Evolutionary conservation across 352 stramenopile genomes (phyloP).

Genomic region (Globisporangium spinosum): DNA sequence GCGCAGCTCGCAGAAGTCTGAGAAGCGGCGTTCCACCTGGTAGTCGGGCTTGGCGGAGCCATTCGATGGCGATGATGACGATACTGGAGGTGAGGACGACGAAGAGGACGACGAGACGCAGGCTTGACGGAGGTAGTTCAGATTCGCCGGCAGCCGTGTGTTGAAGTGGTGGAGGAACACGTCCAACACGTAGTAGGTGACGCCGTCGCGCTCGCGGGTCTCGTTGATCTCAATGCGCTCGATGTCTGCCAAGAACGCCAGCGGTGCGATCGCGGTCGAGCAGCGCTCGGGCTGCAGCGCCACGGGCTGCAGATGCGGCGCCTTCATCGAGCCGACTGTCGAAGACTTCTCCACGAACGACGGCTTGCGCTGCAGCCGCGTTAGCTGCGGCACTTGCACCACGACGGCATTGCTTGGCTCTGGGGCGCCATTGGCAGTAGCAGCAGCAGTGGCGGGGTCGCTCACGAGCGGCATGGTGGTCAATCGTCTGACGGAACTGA

Average conservation of each 20-base stretch:
- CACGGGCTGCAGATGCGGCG: constrained; percentile 2
- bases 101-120: neutral
- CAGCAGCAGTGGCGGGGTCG: neutral
- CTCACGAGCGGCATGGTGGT: neutral
- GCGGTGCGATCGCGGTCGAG: neutral
- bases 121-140: constrained; percentile 1
- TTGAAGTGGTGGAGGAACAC: constrained; percentile 13
- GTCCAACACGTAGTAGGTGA: constrained; percentile 17
- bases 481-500: neutral
- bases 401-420: neutral
- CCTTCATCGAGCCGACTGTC: neutral
- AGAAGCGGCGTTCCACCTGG: constrained; percentile 9
- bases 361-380: constrained; percentile 9
- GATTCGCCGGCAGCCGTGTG: constrained; percentile 1
- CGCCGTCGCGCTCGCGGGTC: constrained; percentile 8
- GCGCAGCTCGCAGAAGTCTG: constrained; percentile 8
- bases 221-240: constrained; percentile 17
- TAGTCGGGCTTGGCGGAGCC: neutral
- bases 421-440: neutral
- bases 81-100: neutral
- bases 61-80: neutral
- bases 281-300: constrained; percentile 3
- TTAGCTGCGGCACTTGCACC: neutral
- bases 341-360: constrained; percentile 4
- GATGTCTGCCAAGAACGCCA: constrained; percentile 12